Base-by-base conservation (phyloP, 225 moss, liverwort and hornwort genomes). In the Marchantia polymorpha region DNA sequence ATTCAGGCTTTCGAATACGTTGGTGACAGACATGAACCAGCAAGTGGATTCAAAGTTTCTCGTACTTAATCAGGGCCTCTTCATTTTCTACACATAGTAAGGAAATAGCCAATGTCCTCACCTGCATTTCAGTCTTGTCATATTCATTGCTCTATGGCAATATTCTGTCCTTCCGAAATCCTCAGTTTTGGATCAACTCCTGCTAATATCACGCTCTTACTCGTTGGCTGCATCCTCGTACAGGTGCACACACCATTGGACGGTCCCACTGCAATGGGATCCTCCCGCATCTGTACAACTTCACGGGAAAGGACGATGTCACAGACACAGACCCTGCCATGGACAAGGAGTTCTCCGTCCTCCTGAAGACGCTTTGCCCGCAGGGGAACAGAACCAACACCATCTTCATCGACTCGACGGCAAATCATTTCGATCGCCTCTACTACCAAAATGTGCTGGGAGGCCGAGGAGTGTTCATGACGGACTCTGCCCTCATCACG, bases 191-290 rank as follows among this genome's bases (percentile, higher is more conserved):
- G 5, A 39, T 39, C 5, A 39, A 39, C 39, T 39, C 39, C 39
- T 39, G 39, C 39, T 39, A 39, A 39, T 39, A 39, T 39, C 39
- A 39, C 39, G 5, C 3, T 54, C 53, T n/a, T 39, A 39, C 39
- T 39, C 5, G 39, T 2, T 39, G 39, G 39, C 39, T 39, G 39
- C 3, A 39, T 39, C 39, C 39, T 39, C 5, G 39, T 39, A 39
- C 39, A 90, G 90, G 80, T 30, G 86, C 89, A 7, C 92, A 94
- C 79, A 91, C 91, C 0, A 88, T 92, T 7, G 92, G 94, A 0
- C 78, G 80, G 29, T 63, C 87, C 27, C 90, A 86, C 58, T 92
- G 92, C 65, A 67, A 78, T 14, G 64, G 69, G 4, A 85, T 92
- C 27, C 73, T 71, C 6, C 49, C 85, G 22, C 89, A 91, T 30